Percentiles rank a stretch among this genome's conserved stretches.
phyloP scores from a whole-genome alignment of 1,284 basidiomycete genomes.

The Cutaneotrichosporon sp. region DNA sequence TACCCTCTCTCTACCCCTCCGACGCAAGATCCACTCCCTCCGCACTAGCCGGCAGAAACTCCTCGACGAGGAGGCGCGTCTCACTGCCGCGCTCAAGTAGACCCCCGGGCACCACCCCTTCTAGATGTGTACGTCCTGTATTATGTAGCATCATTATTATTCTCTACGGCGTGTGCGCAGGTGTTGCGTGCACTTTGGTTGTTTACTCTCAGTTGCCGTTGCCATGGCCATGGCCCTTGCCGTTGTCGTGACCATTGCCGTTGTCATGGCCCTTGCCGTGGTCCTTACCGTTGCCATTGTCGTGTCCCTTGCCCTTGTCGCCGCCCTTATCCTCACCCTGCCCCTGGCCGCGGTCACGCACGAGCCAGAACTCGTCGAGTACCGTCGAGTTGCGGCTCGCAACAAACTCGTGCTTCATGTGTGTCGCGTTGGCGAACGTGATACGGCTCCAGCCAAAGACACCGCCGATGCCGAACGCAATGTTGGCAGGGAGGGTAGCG shows the following conservation, averaged over 20 bases:
- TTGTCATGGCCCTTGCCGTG: background rate
- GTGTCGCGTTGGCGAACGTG: conserved; percentile 38
- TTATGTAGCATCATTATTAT: background rate
- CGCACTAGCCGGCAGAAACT: conserved; percentile 38
- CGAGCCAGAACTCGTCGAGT: conserved; percentile 22
- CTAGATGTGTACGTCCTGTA: background rate
- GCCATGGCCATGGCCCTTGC: background rate
- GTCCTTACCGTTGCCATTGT: background rate
- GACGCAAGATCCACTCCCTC: conserved; percentile 38
- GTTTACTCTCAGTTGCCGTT: background rate
- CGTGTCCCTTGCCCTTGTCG: conserved; percentile 1
- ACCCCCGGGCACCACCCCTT: no score
- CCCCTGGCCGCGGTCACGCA: conserved; percentile 18
- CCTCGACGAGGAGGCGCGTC: conserved; percentile 36
- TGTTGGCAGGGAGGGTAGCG: conserved; percentile 22
- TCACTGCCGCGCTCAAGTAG: conserved; percentile 11
- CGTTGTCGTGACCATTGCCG: background rate
- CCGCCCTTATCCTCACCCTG: background rate
- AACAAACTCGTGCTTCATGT: conserved; percentile 26
- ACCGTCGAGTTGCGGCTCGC: conserved; percentile 22
- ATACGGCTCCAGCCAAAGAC: conserved; percentile 37
- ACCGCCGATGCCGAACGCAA: conserved; percentile 25
- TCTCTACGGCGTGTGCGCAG: background rate
- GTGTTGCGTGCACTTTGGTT: no score
- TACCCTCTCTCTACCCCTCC: conserved; percentile 33